These are phyloP conservation scores for Coniosporium apollinis DNA, from an alignment of 495 filamentous ascomycete genomes.

Conservation along the genomic window DNA sequence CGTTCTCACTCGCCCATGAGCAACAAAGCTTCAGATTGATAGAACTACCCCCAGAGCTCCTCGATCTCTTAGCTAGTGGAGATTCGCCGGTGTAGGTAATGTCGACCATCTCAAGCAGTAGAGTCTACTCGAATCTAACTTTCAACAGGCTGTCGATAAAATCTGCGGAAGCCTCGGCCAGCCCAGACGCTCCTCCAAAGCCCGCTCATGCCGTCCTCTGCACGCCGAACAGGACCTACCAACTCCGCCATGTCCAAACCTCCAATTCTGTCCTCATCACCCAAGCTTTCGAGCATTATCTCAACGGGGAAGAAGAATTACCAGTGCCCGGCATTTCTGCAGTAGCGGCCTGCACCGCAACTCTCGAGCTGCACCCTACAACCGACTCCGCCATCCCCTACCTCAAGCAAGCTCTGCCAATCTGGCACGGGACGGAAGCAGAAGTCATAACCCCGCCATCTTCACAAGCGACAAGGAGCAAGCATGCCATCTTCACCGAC, in stretches of 20 bases:
- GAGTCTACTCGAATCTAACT: slow-evolving; percentile 40
- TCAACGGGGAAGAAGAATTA: slow-evolving; percentile 14
- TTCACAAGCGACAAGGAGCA: slow-evolving; percentile 3
- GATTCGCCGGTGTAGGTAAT: slow-evolving; percentile 15
- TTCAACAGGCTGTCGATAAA: slow-evolving; percentile 47
- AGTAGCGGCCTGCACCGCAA: slow-evolving; percentile 56
- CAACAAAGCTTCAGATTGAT: slow-evolving; percentile 54
- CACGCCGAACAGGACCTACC: slow-evolving; percentile 51
- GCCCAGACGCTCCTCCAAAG: slow-evolving; percentile 18
- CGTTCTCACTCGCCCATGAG: slow-evolving; percentile 43
- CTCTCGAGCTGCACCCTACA: slow-evolving; percentile 38
- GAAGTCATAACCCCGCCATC: neutral
- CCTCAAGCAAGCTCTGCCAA: slow-evolving; percentile 16
- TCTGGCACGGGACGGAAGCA: slow-evolving; percentile 2
- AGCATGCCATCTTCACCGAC: slow-evolving; percentile 17
- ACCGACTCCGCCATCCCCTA: slow-evolving; percentile 11
- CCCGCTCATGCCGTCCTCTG: slow-evolving; percentile 55
- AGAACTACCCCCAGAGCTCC: slow-evolving; percentile 64
- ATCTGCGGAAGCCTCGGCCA: slow-evolving; percentile 23
- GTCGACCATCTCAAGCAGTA: too few relatives aligned
- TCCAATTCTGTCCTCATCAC: slow-evolving; percentile 73
- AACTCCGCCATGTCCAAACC: slow-evolving; percentile 75
- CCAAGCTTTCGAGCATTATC: slow-evolving; percentile 25
- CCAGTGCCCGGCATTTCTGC: slow-evolving; percentile 33
- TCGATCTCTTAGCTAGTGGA: slow-evolving; percentile 34